Percentiles rank a stretch among this genome's conserved stretches.
phyloP scores from a whole-genome alignment of 495 filamentous ascomycete species.

The Aspergillus baeticus region DNA sequence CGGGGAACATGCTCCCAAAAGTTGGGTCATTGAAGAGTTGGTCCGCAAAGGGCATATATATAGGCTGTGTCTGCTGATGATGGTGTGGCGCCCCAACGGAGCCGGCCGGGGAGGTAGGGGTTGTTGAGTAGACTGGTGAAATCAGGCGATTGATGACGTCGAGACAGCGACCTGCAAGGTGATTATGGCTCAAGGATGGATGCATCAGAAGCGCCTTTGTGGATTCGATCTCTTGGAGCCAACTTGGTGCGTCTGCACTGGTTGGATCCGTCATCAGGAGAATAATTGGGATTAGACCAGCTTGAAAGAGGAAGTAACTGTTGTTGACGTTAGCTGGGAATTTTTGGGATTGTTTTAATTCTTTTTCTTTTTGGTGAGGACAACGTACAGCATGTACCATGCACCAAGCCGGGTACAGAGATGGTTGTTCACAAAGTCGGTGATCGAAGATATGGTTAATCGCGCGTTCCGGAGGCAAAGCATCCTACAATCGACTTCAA shows the following conservation, averaged over 20 bases:
- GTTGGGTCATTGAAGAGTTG: conserved; percentile 39
- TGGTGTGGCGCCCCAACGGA: not conserved
- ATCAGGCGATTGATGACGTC: conserved; percentile 47
- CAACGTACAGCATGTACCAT: conserved; percentile 52
- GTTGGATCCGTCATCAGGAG: conserved; percentile 49
- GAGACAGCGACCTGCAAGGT: conserved; percentile 42
- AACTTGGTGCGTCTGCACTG: conserved; percentile 39
- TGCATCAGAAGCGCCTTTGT: conserved; percentile 46
- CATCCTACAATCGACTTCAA: conserved; percentile 40
- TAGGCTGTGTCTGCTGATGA: conserved; percentile 16
- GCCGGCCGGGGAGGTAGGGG: conserved; percentile 7
- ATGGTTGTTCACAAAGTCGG: conserved; percentile 41
- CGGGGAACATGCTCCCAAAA: conserved; percentile 40
- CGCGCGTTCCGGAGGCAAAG: conserved; percentile 46
- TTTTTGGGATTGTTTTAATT: too few species aligned
- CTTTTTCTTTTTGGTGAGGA: too few species aligned
- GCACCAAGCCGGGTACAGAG: conserved; percentile 44
- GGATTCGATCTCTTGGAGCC: conserved; percentile 48
- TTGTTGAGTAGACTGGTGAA: conserved; percentile 26
- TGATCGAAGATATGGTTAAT: conserved; percentile 44
- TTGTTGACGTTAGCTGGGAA: not conserved
- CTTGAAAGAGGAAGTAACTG: conserved; percentile 56
- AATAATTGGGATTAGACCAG: conserved; percentile 49
- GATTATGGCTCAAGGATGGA: conserved; percentile 42
- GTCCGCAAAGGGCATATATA: conserved; percentile 42